Evolutionary conservation across 345 rosid genomes (phyloP).

Genomic region (Populus alba): DNA sequence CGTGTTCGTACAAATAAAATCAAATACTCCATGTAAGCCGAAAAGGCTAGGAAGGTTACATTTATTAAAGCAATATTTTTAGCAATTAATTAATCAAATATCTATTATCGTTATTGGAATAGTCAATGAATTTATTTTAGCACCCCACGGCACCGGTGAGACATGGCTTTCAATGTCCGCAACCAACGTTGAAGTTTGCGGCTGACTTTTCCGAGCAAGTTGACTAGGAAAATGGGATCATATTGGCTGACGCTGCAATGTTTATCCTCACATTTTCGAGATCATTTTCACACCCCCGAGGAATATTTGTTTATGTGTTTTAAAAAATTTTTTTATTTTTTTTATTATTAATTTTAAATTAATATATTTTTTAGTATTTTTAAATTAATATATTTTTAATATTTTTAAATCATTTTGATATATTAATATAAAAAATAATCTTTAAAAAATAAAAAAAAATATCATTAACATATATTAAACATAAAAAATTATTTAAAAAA

Average conservation of each 20-base stretch:
- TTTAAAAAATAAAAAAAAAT: too few relatives aligned
- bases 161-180: not conserved
- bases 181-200: not conserved
- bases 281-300: too few relatives aligned
- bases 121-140: not conserved
- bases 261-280: not conserved
- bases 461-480: too few relatives aligned
- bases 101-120: not conserved
- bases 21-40: not conserved
- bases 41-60: too few relatives aligned
- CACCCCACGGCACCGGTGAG: not conserved
- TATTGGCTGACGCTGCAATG: not conserved
- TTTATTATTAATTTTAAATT: too few relatives aligned
- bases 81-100: not conserved
- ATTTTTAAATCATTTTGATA: too few relatives aligned
- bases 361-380: too few relatives aligned
- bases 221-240: not conserved
- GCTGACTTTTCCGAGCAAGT: not conserved
- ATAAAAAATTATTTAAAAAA: too few relatives aligned
- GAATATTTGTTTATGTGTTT: too few relatives aligned
- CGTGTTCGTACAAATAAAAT: not conserved
- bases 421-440: too few relatives aligned
- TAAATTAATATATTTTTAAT: too few relatives aligned
- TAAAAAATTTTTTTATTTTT: too few relatives aligned
- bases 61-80: not conserved